phyloP scores from a whole-genome alignment of 306 rosid species.

The Vigna nakashimae region DNA sequence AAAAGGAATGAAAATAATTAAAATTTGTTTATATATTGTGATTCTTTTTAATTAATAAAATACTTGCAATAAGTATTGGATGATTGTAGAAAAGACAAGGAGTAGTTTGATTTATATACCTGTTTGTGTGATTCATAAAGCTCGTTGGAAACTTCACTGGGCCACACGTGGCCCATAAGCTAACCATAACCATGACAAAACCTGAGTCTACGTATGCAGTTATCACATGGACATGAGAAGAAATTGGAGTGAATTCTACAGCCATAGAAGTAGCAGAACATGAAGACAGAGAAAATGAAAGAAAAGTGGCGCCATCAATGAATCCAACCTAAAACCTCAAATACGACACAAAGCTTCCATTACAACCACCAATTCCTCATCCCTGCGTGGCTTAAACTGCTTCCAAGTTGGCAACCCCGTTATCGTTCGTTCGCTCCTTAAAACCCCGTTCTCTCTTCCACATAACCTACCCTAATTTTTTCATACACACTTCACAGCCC shows the following conservation, averaged over 20 bases:
- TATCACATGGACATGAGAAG: slow-evolving; percentile 29
- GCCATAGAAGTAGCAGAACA: slow-evolving; percentile 35
- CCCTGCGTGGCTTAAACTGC: slow-evolving; percentile 50
- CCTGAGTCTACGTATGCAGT: slow-evolving; percentile 41
- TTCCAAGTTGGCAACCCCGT: slow-evolving; percentile 54
- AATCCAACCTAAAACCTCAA: slow-evolving; percentile 45
- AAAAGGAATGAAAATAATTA: too few relatives aligned
- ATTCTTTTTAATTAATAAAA: too few relatives aligned
- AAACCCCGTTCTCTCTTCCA: neutral
- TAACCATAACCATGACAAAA: neutral
- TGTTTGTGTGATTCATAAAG: slow-evolving; percentile 13
- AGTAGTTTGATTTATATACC: neutral
- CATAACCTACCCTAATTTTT: neutral
- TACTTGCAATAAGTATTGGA: too few relatives aligned
- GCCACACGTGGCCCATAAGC: slow-evolving; percentile 63
- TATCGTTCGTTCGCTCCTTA: slow-evolving; percentile 56
- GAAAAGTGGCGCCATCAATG: slow-evolving; percentile 48
- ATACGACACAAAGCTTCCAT: slow-evolving; percentile 43
- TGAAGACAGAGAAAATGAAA: slow-evolving; percentile 48
- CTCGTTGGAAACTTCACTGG: neutral
- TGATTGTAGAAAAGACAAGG: neutral
- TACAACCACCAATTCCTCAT: slow-evolving; percentile 57
- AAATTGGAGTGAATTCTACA: slow-evolving; percentile 30
- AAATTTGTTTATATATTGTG: too few relatives aligned
- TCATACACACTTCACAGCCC: neutral